Evolutionary conservation across 2,329 filamentous ascomycete genomes (phyloP).

Genomic region (Westerdykella sp.): DNA sequence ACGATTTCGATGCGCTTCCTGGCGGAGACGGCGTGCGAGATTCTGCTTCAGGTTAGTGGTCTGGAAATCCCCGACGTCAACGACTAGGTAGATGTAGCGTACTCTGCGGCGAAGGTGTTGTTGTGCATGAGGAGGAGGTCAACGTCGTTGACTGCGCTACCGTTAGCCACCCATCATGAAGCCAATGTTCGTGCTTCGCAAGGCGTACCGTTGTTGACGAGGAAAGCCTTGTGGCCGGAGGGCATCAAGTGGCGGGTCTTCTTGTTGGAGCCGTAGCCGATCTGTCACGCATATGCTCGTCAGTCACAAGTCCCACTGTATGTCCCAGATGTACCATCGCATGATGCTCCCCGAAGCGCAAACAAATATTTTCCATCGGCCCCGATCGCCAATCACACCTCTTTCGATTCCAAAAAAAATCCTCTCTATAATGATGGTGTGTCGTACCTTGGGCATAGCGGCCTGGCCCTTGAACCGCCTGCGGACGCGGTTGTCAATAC

Average conservation of each 20-base stretch:
- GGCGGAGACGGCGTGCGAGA: slow-evolving; percentile 95
- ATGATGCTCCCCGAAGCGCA: not conserved
- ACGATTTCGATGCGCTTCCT: slow-evolving; percentile 99
- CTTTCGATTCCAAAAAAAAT: not conserved
- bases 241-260: slow-evolving; percentile 99
- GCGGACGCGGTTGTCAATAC: slow-evolving; percentile 98
- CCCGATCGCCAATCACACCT: not conserved
- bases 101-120: slow-evolving; percentile 98
- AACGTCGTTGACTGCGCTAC: slow-evolving; percentile 60
- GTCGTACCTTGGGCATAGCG: slow-evolving; percentile 92
- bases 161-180: slow-evolving; percentile 13
- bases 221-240: slow-evolving; percentile 99
- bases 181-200: not conserved
- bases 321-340: not conserved
- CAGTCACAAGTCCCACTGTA: slow-evolving; percentile 16
- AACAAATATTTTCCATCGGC: not conserved
- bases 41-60: slow-evolving; percentile 52
- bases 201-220: slow-evolving; percentile 74
- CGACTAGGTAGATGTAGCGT: slow-evolving; percentile 43
- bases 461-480: slow-evolving; percentile 94
- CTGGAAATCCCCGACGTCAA: not conserved
- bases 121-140: slow-evolving; percentile 99
- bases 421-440: not conserved
- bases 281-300: slow-evolving; percentile 52
- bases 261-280: slow-evolving; percentile 98